Base-by-base conservation (phyloP, 768 basidiomycete species). In the Termitomyces sp. region DNA sequence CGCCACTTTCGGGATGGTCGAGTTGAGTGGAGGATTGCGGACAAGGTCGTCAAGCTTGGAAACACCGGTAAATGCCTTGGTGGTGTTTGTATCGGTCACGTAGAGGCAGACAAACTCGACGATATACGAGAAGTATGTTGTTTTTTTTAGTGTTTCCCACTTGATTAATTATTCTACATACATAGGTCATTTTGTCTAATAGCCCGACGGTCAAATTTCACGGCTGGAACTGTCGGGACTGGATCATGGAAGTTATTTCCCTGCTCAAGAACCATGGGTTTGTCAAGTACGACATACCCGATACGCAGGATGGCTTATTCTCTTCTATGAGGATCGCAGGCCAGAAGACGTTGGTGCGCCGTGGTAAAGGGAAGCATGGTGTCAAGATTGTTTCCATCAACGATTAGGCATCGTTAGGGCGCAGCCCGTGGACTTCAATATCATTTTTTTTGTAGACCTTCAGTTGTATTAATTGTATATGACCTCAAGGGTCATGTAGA, bases 151-250 rank as follows among this genome's bases (percentile, higher is more conserved):
- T 49, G 27, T 4, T 30, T 37, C 13, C 5, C 34, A 26, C 16
- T 27, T 34, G 20, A 49, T 39, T n/a, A 7, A 51, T 44, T 9
- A 27, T 37, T n/a, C 18, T 27, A 4, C 7, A 20, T 27, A 4
- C 7, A 20, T 24, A 58, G 57, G 16, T 59, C 10, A 37, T 47
- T 22, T 32, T 42, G 13, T 42, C 52, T 22, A 46, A 42, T 30
- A 26, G 1, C 18, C 58, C 58, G 18, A 43, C 9, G 8, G 4
- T 26, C 32, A 53, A 22, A 34, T 53, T 59, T 26, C 2, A 47
- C 5, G 58, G 46, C 18, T 59, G 58, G 58, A 59, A 59, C 36
- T 59, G 58, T 32, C 37, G 58, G 7, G 36, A 59, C 39, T 59
- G 58, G 58, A 22, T 59, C 24, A 48, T 59, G 53, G 58, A 59